phyloP scores from a whole-genome alignment of 2,329 filamentous ascomycete species.

The Cytospora mali region DNA sequence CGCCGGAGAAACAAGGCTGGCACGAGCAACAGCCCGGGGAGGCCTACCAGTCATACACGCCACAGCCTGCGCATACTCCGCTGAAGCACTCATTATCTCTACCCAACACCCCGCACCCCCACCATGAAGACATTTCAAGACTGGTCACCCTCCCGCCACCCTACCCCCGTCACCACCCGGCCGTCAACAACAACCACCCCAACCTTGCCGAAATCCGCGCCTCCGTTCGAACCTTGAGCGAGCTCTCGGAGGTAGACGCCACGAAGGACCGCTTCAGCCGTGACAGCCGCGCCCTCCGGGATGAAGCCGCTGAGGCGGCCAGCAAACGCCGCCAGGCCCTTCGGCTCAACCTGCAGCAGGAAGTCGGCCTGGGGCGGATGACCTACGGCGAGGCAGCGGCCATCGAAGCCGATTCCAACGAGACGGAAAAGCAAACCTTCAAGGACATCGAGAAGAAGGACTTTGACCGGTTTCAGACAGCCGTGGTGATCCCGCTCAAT shows the following conservation, averaged over 20 bases:
- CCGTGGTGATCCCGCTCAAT: constrained; percentile 83
- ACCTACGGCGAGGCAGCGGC: constrained; percentile 81
- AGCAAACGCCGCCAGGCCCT: constrained; percentile 64
- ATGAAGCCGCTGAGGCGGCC: constrained; percentile 55
- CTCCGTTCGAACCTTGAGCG: constrained; percentile 71
- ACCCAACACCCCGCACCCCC: constrained; percentile 50
- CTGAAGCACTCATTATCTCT: constrained; percentile 45
- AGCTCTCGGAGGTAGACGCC: constrained; percentile 70
- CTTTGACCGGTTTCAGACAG: constrained; percentile 82
- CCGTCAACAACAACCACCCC: constrained; percentile 94
- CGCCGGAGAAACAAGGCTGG: constrained; percentile 59
- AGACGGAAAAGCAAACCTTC: constrained; percentile 68
- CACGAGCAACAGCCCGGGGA: constrained; percentile 47
- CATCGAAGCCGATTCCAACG: constrained; percentile 74
- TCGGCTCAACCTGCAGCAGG: constrained; percentile 73
- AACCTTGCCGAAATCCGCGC: constrained; percentile 78
- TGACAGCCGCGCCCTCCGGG: constrained; percentile 60
- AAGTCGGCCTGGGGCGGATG: constrained; percentile 77
- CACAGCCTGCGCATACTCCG: constrained; percentile 48
- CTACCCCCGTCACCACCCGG: constrained; percentile 91
- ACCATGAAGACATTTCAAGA: constrained; percentile 82
- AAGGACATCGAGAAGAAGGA: constrained; percentile 77
- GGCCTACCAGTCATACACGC: constrained; percentile 45
- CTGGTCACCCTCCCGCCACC: constrained; percentile 91
- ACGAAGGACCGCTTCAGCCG: constrained; percentile 65